These are phyloP conservation scores for Yarrowia phangngaensis DNA, from an alignment of 805 yeast genomes.

Conservation along the genomic window DNA sequence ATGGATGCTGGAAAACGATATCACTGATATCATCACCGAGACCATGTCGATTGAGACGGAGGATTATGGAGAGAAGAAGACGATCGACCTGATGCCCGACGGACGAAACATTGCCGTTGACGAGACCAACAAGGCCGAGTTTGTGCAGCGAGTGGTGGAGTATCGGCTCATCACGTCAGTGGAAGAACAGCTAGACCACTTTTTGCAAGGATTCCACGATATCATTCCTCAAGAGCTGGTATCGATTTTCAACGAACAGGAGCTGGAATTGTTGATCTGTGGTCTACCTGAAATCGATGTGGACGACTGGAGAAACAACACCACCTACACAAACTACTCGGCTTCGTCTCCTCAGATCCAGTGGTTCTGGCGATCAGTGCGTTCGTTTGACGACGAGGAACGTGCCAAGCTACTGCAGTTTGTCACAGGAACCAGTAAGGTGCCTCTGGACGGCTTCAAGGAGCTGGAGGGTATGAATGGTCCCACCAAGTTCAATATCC, in stretches of 20 bases:
- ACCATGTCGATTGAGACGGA: constrained; percentile 91
- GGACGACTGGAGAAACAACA: constrained; percentile 89
- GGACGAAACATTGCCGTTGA: constrained; percentile 85
- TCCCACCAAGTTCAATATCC: constrained; percentile 78
- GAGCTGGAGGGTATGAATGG: constrained; percentile 87
- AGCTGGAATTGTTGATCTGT: constrained; percentile 82
- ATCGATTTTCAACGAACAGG: constrained; percentile 90
- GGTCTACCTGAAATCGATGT: constrained; percentile 97
- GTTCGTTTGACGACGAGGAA: constrained; percentile 89
- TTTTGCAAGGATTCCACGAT: constrained; percentile 74
- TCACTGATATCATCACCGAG: constrained; percentile 91
- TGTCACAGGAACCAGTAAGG: constrained; percentile 96
- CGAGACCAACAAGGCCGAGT: constrained; percentile 85
- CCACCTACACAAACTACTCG: constrained; percentile 73
- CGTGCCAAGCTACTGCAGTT: constrained; percentile 90
- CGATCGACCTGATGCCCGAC: constrained; percentile 73
- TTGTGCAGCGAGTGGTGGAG: constrained; percentile 80
- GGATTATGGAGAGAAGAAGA: constrained; percentile 85
- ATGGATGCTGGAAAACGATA: constrained; percentile 97
- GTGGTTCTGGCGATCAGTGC: constrained; percentile 98
- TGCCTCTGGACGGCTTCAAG: constrained; percentile 90
- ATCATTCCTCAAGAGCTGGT: constrained; percentile 80
- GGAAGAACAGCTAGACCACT: constrained; percentile 79
- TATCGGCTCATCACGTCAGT: constrained; percentile 80
- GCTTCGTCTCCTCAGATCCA: constrained; percentile 80